phyloP scores from a whole-genome alignment of 2,329 filamentous ascomycete genomes.

The Stagonosporopsis cucurbitacearum region DNA sequence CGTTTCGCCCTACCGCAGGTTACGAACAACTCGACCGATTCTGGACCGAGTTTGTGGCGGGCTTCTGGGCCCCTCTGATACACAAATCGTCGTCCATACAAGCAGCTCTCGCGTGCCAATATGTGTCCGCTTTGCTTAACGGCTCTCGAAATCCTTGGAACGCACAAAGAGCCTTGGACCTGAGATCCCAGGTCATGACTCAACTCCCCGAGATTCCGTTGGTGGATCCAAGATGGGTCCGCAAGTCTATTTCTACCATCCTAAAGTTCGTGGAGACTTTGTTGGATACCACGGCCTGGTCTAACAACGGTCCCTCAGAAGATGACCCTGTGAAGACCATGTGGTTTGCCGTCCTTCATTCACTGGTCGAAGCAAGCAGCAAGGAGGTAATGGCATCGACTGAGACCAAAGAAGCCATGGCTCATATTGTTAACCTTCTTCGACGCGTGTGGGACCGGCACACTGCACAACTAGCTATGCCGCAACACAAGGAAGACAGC shows the following conservation, averaged over 20 bases:
- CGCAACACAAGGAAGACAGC: slow-evolving; percentile 46
- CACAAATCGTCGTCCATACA: slow-evolving; percentile 29
- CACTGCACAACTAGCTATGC: slow-evolving; percentile 45
- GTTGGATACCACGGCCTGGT: slow-evolving; percentile 59
- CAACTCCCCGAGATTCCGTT: slow-evolving; percentile 77
- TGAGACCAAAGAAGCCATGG: slow-evolving; percentile 82
- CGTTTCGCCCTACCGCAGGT: slow-evolving; percentile 71
- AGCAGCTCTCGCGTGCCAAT: slow-evolving; percentile 56
- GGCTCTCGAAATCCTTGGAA: slow-evolving; percentile 70
- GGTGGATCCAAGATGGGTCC: slow-evolving; percentile 86
- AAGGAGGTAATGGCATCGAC: slow-evolving; percentile 90
- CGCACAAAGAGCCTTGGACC: slow-evolving; percentile 71
- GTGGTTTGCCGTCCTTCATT: slow-evolving; percentile 67
- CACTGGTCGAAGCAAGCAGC: slow-evolving; percentile 70
- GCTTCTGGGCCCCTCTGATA: slow-evolving; percentile 60
- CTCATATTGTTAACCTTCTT: slow-evolving; percentile 72
- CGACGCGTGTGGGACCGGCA: slow-evolving; percentile 71
- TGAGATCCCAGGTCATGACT: slow-evolving; percentile 53
- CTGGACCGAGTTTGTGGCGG: slow-evolving; percentile 78
- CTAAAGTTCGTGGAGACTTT: slow-evolving; percentile 66
- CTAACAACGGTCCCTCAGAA: slow-evolving; percentile 38
- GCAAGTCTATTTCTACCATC: slow-evolving; percentile 71
- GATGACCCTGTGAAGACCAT: slow-evolving; percentile 62
- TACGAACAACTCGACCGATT: slow-evolving; percentile 72
- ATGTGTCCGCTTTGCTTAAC: slow-evolving; percentile 77